Evolutionary conservation across 768 basidiomycete genomes (phyloP), one percentile per base, ranked within the genome.

Genomic region (Chlorophyllum brunneum): DNA sequence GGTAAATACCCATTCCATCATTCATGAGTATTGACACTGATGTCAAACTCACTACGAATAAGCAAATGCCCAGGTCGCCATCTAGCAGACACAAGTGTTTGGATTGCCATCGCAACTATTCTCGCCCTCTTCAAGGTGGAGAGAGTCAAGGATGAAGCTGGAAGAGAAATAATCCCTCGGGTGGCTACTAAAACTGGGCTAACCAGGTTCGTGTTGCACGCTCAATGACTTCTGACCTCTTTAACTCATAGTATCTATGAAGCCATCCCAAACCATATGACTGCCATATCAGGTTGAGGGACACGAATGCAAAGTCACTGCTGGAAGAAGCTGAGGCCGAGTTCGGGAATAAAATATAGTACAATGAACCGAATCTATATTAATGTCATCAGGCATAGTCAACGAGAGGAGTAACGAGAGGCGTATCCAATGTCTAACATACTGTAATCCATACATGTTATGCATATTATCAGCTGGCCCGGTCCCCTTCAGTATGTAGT

Each of bases 211-310:
- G 48, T 31, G 5, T 22, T 16, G 13, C 30, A 16, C 24, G 27
- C 9, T 27, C 11, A 26, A 5, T 11, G 2, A 15, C 26, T 15
- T 22, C 22, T 7, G 5, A 26, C n/a, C 15, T 18, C 18, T 13
- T 20, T 9, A 36, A 6, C 5, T 24, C 2, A 23, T 5, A 15
- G 2, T 7, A 8, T 33, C 13, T 5, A 23, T 13, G 7, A 4
- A 49, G 48, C 9, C 48, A 49, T 40, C 36, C 48, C 8, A 40
- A 49, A 9, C 48, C 48, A 1, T 49, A 40, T 39, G 37, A n/a
- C 1, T 49, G 48, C 23, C 9, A 11, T 5, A n/a, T 48, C 2
- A n/a, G n/a, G 18, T 22, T 49, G 15, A 26, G 48, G 37, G 27
- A 40, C 11, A 5, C 38, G 4, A 27, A 22, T 5, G 48, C 48